Conservation (phyloP, 2,329 filamentous ascomycete species). For the Pseudogymnoascus sp. region DNA sequence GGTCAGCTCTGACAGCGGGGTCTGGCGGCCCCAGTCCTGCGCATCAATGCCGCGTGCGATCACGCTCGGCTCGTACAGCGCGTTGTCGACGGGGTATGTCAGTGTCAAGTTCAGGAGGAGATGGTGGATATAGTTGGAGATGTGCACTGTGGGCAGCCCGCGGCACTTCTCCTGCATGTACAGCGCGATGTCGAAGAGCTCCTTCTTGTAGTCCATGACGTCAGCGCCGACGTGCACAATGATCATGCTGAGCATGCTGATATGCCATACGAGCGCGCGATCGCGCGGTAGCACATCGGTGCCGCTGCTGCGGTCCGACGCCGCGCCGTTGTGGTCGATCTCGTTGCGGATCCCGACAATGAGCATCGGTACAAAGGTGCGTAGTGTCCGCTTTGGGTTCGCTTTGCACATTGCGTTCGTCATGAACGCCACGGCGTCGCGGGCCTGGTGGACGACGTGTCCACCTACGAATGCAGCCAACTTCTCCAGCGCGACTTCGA, state of each 20-base stretch:
- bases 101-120: constrained; percentile 88
- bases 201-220: constrained; percentile 79
- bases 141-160: constrained; percentile 87
- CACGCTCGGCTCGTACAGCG: constrained; percentile 74
- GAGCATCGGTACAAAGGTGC: constrained; percentile 82
- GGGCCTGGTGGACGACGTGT: constrained; percentile 92
- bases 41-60: constrained; percentile 65
- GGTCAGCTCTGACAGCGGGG: constrained; percentile 65
- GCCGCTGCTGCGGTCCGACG: constrained; percentile 87
- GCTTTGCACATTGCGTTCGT: constrained; percentile 95
- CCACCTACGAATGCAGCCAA: constrained; percentile 84
- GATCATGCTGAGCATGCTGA: constrained; percentile 96
- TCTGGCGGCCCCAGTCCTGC: constrained; percentile 76
- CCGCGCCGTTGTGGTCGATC: constrained; percentile 93
- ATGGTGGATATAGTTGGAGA: constrained; percentile 97
- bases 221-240: constrained; percentile 91
- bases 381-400: constrained; percentile 85
- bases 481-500: constrained; percentile 86
- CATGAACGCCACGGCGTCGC: constrained; percentile 98
- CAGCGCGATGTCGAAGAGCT: constrained; percentile 81
- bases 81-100: constrained; percentile 86
- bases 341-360: constrained; percentile 89
- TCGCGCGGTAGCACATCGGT: constrained; percentile 90
- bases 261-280: constrained; percentile 88
- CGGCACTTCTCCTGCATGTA: constrained; percentile 97